A percentile compares a stretch with the other conserved stretches of the same genome.
Evolutionary conservation across 345 rosid genomes (phyloP).

Genomic region (Brassica carinata): DNA sequence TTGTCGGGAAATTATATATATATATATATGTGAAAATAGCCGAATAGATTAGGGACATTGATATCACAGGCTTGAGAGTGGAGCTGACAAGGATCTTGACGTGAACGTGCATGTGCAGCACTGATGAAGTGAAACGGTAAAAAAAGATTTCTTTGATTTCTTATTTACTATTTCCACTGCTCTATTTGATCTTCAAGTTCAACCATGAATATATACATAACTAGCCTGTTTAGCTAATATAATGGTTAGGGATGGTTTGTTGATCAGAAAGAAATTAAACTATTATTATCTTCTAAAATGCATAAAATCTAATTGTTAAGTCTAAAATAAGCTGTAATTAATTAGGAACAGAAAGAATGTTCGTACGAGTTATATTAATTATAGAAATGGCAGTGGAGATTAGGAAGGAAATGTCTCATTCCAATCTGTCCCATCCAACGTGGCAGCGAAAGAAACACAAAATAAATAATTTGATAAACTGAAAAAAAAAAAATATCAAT

Average conservation of each 20-base stretch:
- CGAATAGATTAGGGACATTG: slow-evolving; percentile 38
- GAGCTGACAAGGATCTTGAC: slow-evolving; percentile 42
- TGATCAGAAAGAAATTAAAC: slow-evolving; percentile 10
- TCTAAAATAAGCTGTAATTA: not conserved
- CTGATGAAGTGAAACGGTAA: slow-evolving; percentile 11
- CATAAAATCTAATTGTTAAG: slow-evolving; percentile 13
- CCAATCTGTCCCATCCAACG: slow-evolving; percentile 37
- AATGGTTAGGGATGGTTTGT: slow-evolving; percentile 31
- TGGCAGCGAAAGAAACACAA: slow-evolving; percentile 4
- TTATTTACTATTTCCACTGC: slow-evolving; percentile 4
- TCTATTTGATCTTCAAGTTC: not conserved
- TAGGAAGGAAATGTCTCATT: slow-evolving; percentile 40
- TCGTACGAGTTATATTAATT: slow-evolving; percentile 24
- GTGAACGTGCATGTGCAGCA: slow-evolving; percentile 36
- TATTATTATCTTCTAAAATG: not conserved
- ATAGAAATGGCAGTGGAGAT: slow-evolving; percentile 37
- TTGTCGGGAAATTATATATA: not conserved
- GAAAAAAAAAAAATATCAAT: not conserved
- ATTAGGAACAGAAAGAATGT: slow-evolving; percentile 46
- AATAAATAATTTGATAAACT: not conserved
- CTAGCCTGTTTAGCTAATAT: not conserved
- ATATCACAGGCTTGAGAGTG: slow-evolving; percentile 30
- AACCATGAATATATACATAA: not conserved
- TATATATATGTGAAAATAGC: not conserved
- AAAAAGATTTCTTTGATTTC: not conserved